Base-by-base conservation (phyloP, 768 basidiomycete genomes). In the Phylloporus rhodoxanthus region DNA sequence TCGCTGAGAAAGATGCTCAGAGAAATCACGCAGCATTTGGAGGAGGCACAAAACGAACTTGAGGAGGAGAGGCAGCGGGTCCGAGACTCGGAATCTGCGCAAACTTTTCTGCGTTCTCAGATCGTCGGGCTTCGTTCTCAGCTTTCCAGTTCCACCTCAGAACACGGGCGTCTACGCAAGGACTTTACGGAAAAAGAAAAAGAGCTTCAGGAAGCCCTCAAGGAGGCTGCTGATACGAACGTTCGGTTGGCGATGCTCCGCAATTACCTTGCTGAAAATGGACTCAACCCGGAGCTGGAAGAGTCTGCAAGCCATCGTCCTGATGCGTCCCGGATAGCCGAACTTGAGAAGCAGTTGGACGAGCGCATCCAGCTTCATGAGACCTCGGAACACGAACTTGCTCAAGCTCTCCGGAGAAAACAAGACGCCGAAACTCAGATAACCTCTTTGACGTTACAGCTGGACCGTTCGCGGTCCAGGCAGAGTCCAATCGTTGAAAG, bases 261-360 rank as follows among this genome's bases (percentile, higher is more conserved):
- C 40, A 87, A 82, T 62, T 84, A 97, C 62, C 77, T 98, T 41
- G 81, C 84, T 19, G 96, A 98, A 61, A 84, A 88, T 61, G 95
- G 93, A 14, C 78, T 98, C 45, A 76, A 76, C 23, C 71, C 87
- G 17, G 85, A 87, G 47, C 89, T 91, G 17, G 86, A 84, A n/a
- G 68, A 69, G 4, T 72, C 77, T 13, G 68, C 70, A 17, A 69
- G 67, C 9, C 63, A 54, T 9, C 64, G 52, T 47, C 46, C 28
- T 29, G 68, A 70, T 29, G 57, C 63, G n/a, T 64, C 70, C 7
- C 76, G 75, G n/a, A 62, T 92, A 41, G 72, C 75, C 4, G 90
- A 94, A 48, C 74, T 98, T 32, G 92, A 97, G 68, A 75, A 72
- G 43, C 80, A 82, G 63, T 76, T 96, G 20, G 79, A 80, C 0